phyloP scores from a whole-genome alignment of 495 filamentous ascomycete species.

The Daldinia vernicosa region DNA sequence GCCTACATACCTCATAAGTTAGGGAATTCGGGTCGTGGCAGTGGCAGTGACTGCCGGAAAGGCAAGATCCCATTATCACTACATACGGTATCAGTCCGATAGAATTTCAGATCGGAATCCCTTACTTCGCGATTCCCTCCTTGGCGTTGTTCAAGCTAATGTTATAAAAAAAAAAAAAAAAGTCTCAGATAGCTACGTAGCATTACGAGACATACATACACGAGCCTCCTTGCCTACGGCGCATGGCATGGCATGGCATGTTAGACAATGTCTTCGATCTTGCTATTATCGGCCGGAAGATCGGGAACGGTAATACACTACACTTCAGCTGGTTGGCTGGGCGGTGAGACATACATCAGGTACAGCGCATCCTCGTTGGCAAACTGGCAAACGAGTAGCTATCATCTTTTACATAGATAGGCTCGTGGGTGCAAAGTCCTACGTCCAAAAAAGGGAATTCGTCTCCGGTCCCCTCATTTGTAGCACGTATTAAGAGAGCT shows the following conservation, averaged over 20 bases:
- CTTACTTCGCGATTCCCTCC: not conserved
- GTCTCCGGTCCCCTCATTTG: not conserved
- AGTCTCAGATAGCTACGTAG: not conserved
- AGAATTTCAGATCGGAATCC: not conserved
- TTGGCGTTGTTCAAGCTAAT: not conserved
- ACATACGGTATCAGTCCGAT: not conserved
- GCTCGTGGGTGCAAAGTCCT: not conserved
- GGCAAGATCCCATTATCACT: not conserved
- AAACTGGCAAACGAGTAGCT: slow-evolving; percentile 1
- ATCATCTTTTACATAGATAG: not conserved
- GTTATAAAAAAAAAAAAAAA: too few relatives aligned
- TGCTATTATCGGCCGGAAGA: slow-evolving; percentile 10
- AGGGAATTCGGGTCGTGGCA: slow-evolving; percentile 2
- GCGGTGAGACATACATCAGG: slow-evolving; percentile 34
- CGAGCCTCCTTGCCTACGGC: slow-evolving; percentile 3
- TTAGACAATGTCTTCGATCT: slow-evolving; percentile 36
- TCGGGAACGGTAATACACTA: slow-evolving; percentile 2
- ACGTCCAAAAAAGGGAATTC: not conserved
- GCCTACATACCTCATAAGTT: not conserved
- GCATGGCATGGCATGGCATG: slow-evolving; percentile 19
- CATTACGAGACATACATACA: slow-evolving; percentile 21
- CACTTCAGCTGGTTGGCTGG: slow-evolving; percentile 10
- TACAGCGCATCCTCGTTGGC: slow-evolving; percentile 11
- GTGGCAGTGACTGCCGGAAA: not conserved
- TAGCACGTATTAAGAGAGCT: not conserved